These are phyloP conservation scores for Trapa bicornis DNA, from an alignment of 345 rosid genomes.

Conservation along the genomic window DNA sequence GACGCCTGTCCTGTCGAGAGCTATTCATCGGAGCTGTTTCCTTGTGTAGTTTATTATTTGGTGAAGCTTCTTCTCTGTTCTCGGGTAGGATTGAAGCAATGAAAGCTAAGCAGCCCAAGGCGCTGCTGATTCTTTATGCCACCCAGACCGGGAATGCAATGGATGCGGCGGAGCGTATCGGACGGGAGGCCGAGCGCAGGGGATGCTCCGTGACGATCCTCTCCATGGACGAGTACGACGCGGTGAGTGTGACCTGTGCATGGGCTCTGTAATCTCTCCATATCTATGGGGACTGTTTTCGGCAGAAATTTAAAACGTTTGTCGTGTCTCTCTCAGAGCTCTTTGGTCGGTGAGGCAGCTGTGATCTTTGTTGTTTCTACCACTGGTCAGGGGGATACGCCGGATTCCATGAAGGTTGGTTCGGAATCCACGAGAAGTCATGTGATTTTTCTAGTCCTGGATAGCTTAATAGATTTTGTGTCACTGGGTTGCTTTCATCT, in stretches of 20 bases:
- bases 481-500: constrained; percentile 6
- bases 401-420: constrained; percentile 71
- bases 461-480: constrained; percentile 3
- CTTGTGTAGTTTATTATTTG: not conserved
- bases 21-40: not conserved
- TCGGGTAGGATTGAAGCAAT: constrained; percentile 6
- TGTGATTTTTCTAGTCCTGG: not conserved
- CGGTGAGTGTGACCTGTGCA: constrained; percentile 25
- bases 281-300: not conserved
- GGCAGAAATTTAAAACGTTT: not conserved
- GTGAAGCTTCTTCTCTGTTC: not conserved
- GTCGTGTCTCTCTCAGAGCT: constrained; percentile 33
- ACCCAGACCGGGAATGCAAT: constrained; percentile 77
- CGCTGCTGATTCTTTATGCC: constrained; percentile 54
- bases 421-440: not conserved
- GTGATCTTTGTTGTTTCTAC: constrained; percentile 82
- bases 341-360: constrained; percentile 37
- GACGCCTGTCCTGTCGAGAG: not conserved
- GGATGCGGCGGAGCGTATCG: constrained; percentile 76
- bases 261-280: not conserved
- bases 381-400: constrained; percentile 94
- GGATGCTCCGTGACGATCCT: constrained; percentile 39
- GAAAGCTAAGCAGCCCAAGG: constrained; percentile 27
- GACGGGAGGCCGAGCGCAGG: constrained; percentile 69
- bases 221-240: constrained; percentile 52